A percentile compares a stretch with the other conserved stretches of the same genome.
phyloP scores from a whole-genome alignment of 2,329 filamentous ascomycete species.

The Neoascochyta sp. region DNA sequence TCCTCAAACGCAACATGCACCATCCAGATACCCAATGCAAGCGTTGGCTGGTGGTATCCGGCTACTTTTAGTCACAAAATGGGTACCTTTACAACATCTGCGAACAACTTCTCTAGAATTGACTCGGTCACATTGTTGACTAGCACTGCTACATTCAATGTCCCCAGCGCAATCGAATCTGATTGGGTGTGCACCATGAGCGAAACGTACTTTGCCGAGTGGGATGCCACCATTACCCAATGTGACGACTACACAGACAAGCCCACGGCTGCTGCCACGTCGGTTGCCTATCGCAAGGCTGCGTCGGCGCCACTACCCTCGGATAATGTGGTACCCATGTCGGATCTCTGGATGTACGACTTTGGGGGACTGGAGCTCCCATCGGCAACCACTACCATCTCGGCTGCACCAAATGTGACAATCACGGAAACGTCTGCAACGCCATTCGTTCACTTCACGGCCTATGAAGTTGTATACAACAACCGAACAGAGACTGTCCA shows the following conservation, averaged over 20 bases:
- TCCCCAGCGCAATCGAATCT: constrained; percentile 17
- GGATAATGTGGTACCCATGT: constrained; percentile 13
- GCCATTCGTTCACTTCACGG: constrained; percentile 44
- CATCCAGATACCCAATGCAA: constrained; percentile 33
- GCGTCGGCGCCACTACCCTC: constrained; percentile 23
- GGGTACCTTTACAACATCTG: constrained; percentile 16
- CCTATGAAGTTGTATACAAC: constrained; percentile 41
- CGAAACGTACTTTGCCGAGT: constrained; percentile 20
- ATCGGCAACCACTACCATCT: constrained; percentile 20
- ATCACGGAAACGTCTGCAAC: constrained; percentile 32
- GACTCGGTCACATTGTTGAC: constrained; percentile 18
- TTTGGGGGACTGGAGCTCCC: constrained; percentile 10
- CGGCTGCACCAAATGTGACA: constrained; percentile 22
- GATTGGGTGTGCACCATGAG: constrained; percentile 21
- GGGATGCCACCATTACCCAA: constrained; percentile 17
- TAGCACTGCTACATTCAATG: constrained; percentile 25
- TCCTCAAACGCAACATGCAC: constrained; percentile 25
- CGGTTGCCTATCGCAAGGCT: constrained; percentile 24
- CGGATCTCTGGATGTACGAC: constrained; percentile 16
- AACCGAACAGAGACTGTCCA: constrained; percentile 35
- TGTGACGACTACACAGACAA: constrained; percentile 24
- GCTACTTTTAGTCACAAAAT: constrained; percentile 22
- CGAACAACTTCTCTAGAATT: constrained; percentile 16
- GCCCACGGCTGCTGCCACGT: constrained; percentile 32
- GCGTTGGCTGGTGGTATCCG: constrained; percentile 33